These are phyloP conservation scores for Cystobasidium tubakii DNA, from an alignment of 768 basidiomycete species.

Conservation along the genomic window DNA sequence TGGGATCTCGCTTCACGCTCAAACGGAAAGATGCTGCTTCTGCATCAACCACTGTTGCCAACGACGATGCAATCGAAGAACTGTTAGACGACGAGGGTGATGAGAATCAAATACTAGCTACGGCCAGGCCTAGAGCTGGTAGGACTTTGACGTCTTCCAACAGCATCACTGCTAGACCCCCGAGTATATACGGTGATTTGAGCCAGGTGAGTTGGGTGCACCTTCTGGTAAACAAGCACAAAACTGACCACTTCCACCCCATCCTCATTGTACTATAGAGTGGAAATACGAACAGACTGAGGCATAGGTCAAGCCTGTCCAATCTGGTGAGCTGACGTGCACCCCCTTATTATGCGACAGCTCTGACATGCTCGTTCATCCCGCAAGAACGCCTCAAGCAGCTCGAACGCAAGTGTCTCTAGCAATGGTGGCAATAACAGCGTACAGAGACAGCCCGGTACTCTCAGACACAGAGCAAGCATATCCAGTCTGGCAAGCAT, in stretches of 20 bases:
- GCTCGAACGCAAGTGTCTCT: background rate
- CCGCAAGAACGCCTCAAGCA: background rate
- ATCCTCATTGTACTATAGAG: background rate
- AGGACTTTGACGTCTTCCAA: background rate
- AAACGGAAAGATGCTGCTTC: background rate
- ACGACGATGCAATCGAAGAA: conserved; percentile 1
- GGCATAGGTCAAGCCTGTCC: conserved; percentile 2
- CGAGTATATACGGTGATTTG: conserved; percentile 1
- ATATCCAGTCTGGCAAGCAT: background rate
- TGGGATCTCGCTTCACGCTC: background rate
- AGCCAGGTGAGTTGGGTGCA: background rate
- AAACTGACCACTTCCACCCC: background rate
- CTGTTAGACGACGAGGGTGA: background rate
- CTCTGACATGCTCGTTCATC: too few species aligned
- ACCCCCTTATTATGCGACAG: too few species aligned
- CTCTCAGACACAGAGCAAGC: background rate
- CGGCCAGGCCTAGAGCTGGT: background rate
- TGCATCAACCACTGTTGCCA: background rate
- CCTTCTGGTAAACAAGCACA: background rate
- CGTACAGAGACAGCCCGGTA: background rate
- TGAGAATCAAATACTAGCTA: background rate
- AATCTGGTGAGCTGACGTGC: conserved; percentile 1
- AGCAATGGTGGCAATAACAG: background rate
- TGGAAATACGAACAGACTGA: background rate
- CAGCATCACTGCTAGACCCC: background rate